Percentiles rank a stretch among this genome's conserved stretches.
Evolutionary conservation across 768 basidiomycete genomes (phyloP).

Genomic region (Psilocybe azurescens): DNA sequence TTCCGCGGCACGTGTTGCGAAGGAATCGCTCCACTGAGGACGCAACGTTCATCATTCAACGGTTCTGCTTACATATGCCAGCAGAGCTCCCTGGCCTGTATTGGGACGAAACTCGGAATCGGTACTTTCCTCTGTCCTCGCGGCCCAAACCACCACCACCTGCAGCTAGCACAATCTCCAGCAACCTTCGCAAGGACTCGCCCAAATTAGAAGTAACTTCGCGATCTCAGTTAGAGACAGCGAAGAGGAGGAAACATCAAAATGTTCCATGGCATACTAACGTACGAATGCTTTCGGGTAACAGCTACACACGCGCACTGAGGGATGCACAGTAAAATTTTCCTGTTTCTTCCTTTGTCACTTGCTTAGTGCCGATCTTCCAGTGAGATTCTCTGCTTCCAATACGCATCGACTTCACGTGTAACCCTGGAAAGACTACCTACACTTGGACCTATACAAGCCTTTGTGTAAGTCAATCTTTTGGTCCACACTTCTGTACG

Average conservation of each 20-base stretch:
- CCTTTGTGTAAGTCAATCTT: conserved; percentile 44
- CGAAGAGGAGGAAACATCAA: not conserved
- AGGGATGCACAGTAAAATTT: conserved; percentile 22
- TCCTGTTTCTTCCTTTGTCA: not conserved
- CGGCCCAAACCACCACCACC: conserved; percentile 31
- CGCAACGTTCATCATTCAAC: not conserved
- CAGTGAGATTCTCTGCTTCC: conserved; percentile 47
- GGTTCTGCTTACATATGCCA: conserved; percentile 40
- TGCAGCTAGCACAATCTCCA: conserved; percentile 15
- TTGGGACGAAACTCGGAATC: conserved; percentile 54
- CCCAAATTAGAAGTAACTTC: not conserved
- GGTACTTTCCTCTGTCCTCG: conserved; percentile 62
- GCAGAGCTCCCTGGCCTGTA: conserved; percentile 60
- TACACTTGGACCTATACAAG: conserved; percentile 44
- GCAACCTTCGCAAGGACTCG: conserved; percentile 3
- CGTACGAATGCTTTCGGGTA: conserved; percentile 13
- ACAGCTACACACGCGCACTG: conserved; percentile 6
- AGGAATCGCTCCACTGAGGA: not conserved
- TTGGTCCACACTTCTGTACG: not conserved
- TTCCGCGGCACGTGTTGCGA: not conserved
- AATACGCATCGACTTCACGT: conserved; percentile 43
- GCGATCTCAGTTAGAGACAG: not conserved
- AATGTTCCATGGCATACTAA: conserved; percentile 21
- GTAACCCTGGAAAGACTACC: conserved; percentile 33
- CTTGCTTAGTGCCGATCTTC: conserved; percentile 1